phyloP scores from a whole-genome alignment of 2,329 filamentous ascomycete genomes.

The Xylariaceae sp. region DNA sequence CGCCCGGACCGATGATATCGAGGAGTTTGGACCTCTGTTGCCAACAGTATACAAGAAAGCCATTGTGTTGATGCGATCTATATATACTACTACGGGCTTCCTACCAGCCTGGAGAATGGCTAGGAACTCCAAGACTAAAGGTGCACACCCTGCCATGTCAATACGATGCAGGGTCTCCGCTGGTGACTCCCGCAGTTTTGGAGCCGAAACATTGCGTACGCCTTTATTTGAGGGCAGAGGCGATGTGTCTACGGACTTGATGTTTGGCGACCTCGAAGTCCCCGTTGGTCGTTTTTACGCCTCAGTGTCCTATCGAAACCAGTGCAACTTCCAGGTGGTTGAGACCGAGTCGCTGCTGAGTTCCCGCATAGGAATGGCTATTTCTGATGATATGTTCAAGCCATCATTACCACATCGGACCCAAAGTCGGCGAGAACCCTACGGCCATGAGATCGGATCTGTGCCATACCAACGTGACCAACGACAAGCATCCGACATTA shows the following conservation, averaged over 20 bases:
- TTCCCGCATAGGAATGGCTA: conserved; percentile 81
- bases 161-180: conserved; percentile 78
- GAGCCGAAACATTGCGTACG: conserved; percentile 67
- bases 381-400: conserved; percentile 83
- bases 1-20: conserved; percentile 43
- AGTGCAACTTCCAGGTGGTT: conserved; percentile 87
- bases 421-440: conserved; percentile 37
- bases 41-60: conserved; percentile 96
- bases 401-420: conserved; percentile 66
- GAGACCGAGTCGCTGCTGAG: conserved; percentile 88
- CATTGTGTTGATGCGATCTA: conserved; percentile 87
- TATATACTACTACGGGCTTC: conserved; percentile 79
- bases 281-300: conserved; percentile 82
- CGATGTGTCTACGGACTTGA: conserved; percentile 70
- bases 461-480: conserved; percentile 64
- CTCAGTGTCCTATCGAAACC: conserved; percentile 78
- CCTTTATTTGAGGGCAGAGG: conserved; percentile 64
- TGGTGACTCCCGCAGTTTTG: conserved; percentile 53
- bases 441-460: conserved; percentile 64
- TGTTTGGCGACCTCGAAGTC: conserved; percentile 81
- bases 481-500: conserved; percentile 44
- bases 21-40: conserved; percentile 62
- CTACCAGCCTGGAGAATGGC: conserved; percentile 84
- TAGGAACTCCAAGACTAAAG: conserved; percentile 69
- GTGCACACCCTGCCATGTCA: conserved; percentile 64